Evolutionary conservation across 495 filamentous ascomycete genomes (phyloP).

Genomic region (Xanthoparmelia taractica): DNA sequence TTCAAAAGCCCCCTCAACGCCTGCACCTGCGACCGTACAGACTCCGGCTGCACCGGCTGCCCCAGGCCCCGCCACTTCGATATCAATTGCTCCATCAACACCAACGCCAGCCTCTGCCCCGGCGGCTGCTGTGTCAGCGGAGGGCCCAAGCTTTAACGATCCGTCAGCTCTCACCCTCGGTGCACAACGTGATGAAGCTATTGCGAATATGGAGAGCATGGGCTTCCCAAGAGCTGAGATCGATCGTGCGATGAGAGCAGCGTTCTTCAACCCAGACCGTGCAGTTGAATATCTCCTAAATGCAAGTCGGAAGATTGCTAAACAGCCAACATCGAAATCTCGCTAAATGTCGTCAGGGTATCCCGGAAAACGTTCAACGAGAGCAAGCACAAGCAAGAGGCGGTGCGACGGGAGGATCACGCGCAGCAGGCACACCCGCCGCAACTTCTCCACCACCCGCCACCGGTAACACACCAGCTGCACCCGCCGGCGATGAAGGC

Average conservation of each 20-base stretch:
- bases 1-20: slow-evolving; percentile 57
- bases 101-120: slow-evolving; percentile 53
- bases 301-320: slow-evolving; percentile 43
- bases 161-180: slow-evolving; percentile 81
- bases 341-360: slow-evolving; percentile 53
- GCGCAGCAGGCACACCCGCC: slow-evolving; percentile 32
- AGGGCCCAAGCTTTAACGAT: slow-evolving; percentile 53
- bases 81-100: slow-evolving; percentile 50
- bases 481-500: slow-evolving; percentile 43
- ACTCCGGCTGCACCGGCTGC: slow-evolving; percentile 56
- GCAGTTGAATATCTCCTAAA: slow-evolving; percentile 91
- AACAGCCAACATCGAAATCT: neutral
- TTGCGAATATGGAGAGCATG: slow-evolving; percentile 95
- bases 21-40: slow-evolving; percentile 54
- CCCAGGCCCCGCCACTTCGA: slow-evolving; percentile 33
- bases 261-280: slow-evolving; percentile 93
- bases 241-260: slow-evolving; percentile 88
- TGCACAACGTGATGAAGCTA: slow-evolving; percentile 69
- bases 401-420: slow-evolving; percentile 27
- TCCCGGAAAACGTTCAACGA: slow-evolving; percentile 72
- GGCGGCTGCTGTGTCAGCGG: slow-evolving; percentile 35
- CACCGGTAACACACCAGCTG: slow-evolving; percentile 22
- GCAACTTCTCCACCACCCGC: slow-evolving; percentile 31
- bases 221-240: slow-evolving; percentile 82
- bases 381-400: slow-evolving; percentile 49